Evolutionary conservation across 108 stramenopile species (phyloP).

Genomic region (Discostella stelligeroides): DNA sequence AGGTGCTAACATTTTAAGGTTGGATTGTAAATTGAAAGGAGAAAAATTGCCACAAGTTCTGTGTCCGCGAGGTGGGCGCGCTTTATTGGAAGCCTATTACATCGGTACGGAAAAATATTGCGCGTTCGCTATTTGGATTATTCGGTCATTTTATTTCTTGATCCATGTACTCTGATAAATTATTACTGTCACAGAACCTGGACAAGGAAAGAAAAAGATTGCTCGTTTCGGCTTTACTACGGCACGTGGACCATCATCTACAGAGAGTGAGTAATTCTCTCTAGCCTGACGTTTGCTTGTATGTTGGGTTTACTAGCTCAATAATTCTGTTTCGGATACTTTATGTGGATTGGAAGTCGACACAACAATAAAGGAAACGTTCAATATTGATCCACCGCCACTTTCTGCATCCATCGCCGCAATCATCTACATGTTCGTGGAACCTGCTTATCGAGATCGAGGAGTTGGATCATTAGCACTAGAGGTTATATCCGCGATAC

Average conservation of each 20-base stretch:
- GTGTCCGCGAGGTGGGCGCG: slow-evolving; percentile 68
- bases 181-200: slow-evolving; percentile 13
- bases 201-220: slow-evolving; percentile 53
- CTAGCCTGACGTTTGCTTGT: background rate
- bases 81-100: slow-evolving; percentile 67
- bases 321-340: background rate
- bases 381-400: slow-evolving; percentile 43
- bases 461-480: slow-evolving; percentile 69
- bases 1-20: slow-evolving; percentile 58
- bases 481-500: slow-evolving; percentile 74
- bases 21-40: slow-evolving; percentile 52
- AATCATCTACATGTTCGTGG: slow-evolving; percentile 86
- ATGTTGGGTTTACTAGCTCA: background rate
- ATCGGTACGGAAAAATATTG: slow-evolving; percentile 31
- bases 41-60: slow-evolving; percentile 53
- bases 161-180: background rate
- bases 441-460: slow-evolving; percentile 60
- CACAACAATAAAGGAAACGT: slow-evolving; percentile 67
- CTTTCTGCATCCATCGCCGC: slow-evolving; percentile 57
- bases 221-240: slow-evolving; percentile 83
- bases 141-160: background rate
- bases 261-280: slow-evolving; percentile 39
- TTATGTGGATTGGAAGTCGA: slow-evolving; percentile 39
- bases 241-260: slow-evolving; percentile 58
- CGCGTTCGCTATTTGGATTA: background rate